Evolutionary conservation across 768 basidiomycete species (phyloP), one percentile per base, ranked within the genome.

Genomic region (Mycena floridula): DNA sequence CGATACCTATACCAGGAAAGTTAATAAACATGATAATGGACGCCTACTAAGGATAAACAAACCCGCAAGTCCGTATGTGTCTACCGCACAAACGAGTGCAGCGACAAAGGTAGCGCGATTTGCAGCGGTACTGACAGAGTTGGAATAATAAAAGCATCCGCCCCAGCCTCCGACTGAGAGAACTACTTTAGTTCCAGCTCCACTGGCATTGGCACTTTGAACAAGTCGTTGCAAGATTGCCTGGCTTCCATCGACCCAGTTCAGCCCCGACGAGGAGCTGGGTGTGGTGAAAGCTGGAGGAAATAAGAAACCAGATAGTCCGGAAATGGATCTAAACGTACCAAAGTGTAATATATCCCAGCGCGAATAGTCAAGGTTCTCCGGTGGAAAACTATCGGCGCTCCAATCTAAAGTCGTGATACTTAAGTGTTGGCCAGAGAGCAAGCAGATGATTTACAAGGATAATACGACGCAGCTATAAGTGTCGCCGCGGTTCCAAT

Each of bases 141-240:
- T 67, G 27, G 81, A 85, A 59, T 80, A 89, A 59, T 73, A 82
- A 36, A 68, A 58, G 49, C 74, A 72, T 36, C 85, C 86, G n/a
- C 74, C 77, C 87, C 85, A 88, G 2, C 85, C 85, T 53, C 84
- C 85, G 44, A 88, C 72, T 25, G 81, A 79, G 21, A 87, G 68
- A 37, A 81, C 76, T 43, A 88, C 74, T 54, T 76, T 76, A 37
- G 83, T 85, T 2, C 77, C 78, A 23, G 71, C 64, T 0, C 75
- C 76, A 50, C 74, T 77, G 9, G 67, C 70, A 42, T 77, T 77
- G 2, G 76, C 85, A 37, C 63, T 63, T 15, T 62, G 62, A 22
- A 87, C 85, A 13, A 85, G 68, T 25, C 79, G 61, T 50, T 69
- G 65, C 7, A 89, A 68, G 24, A 81, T 65, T 6, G 68, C 62